A percentile compares a stretch with the other conserved stretches of the same genome.
phyloP scores from a whole-genome alignment of 306 rosid genomes.

The Begonia fuchsioides region DNA sequence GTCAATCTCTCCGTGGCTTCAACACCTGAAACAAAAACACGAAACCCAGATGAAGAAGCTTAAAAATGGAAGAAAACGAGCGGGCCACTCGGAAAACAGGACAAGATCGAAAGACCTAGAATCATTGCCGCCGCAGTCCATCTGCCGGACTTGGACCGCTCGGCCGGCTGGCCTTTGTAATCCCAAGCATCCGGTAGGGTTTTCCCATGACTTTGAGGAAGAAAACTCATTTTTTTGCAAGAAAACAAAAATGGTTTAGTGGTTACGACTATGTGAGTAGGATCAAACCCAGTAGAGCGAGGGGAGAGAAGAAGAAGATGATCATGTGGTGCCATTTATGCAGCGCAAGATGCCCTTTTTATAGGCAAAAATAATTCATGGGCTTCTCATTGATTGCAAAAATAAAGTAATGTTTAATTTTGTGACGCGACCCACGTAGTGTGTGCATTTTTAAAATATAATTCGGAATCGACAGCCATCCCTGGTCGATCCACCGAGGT shows the following conservation, averaged over 20 bases:
- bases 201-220: slow-evolving; percentile 35
- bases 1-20: slow-evolving; percentile 74
- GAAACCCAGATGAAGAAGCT: background rate
- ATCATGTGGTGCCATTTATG: background rate
- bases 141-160: slow-evolving; percentile 49
- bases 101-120: slow-evolving; percentile 21
- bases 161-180: slow-evolving; percentile 56
- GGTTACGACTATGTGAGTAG: background rate
- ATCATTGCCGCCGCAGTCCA: slow-evolving; percentile 83
- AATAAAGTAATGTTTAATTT: background rate
- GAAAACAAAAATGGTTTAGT: background rate
- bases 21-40: slow-evolving; percentile 30
- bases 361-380: background rate
- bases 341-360: background rate
- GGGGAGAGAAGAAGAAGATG: too few relatives aligned
- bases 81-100: background rate
- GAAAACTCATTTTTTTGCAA: slow-evolving; percentile 8
- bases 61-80: background rate
- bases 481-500: too few relatives aligned
- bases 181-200: slow-evolving; percentile 62
- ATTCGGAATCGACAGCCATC: background rate
- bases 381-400: background rate
- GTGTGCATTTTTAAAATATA: background rate
- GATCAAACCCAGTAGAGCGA: background rate
- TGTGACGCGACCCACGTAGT: background rate